Conservation (phyloP, 2,329 filamentous ascomycete species). For the Ceratocystis smalleyi region DNA sequence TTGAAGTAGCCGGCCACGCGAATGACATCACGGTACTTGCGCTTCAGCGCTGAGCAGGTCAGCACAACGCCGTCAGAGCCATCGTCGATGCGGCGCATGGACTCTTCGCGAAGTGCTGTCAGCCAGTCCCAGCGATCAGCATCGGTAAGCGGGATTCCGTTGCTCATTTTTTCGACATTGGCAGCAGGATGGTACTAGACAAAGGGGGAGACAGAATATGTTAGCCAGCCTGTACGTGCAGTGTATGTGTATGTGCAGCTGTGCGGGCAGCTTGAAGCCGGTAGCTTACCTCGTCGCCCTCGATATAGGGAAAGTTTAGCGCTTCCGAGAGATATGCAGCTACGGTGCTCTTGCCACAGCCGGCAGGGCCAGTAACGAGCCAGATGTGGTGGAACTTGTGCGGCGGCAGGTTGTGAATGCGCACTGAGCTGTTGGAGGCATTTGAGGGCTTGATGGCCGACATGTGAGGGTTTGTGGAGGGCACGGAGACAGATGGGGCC, state of each 20-base stretch:
- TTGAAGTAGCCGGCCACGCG: constrained; percentile 64
- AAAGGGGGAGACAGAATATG: constrained; percentile 10
- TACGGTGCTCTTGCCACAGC: constrained; percentile 65
- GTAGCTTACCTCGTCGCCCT: constrained; percentile 56
- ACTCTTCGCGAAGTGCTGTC: constrained; percentile 55
- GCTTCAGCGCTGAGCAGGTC: constrained; percentile 90
- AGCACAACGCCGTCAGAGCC: constrained; percentile 68
- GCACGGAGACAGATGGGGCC: constrained; percentile 20
- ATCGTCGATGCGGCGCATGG: constrained; percentile 37
- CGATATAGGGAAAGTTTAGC: constrained; percentile 55
- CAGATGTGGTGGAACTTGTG: constrained; percentile 52
- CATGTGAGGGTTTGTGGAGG: constrained; percentile 2
- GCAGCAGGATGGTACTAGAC: constrained; percentile 54
- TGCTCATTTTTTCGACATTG: constrained; percentile 84
- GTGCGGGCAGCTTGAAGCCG: neutral
- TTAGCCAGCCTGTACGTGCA: constrained; percentile 19
- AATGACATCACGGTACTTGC: constrained; percentile 90
- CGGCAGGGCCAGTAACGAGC: constrained; percentile 65
- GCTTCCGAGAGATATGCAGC: constrained; percentile 47
- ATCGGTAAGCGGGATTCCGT: constrained; percentile 71
- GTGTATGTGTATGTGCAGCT: constrained; percentile 3
- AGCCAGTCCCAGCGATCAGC: constrained; percentile 98
- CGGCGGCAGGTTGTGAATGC: constrained; percentile 12
- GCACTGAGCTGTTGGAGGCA: constrained; percentile 1
- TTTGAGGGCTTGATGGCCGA: constrained; percentile 11